Evolutionary conservation across 345 rosid species (phyloP).

Genomic region (Bretschneidera sinensis): DNA sequence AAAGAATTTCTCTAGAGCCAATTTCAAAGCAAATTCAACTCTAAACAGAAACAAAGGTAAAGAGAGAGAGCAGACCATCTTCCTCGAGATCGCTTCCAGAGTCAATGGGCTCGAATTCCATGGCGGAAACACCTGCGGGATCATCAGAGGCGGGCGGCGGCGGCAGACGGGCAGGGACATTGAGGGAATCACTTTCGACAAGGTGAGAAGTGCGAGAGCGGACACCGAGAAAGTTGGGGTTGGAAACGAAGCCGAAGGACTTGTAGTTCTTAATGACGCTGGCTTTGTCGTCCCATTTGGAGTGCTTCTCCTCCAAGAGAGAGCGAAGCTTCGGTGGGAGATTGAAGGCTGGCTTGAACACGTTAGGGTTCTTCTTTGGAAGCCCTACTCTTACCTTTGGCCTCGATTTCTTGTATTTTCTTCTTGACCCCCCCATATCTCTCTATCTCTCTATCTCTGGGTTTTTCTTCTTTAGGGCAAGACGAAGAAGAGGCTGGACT

Average conservation of each 20-base stretch:
- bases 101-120: conserved; percentile 54
- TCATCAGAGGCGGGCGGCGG: conserved; percentile 7
- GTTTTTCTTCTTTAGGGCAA: neutral
- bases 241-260: conserved; percentile 82
- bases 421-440: conserved; percentile 86
- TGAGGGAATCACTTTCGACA: conserved; percentile 65
- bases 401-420: conserved; percentile 75
- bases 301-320: conserved; percentile 39
- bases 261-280: conserved; percentile 82
- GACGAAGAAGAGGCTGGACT: no score
- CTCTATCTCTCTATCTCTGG: neutral
- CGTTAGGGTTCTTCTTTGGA: conserved; percentile 67
- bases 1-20: neutral
- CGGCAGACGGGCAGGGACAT: conserved; percentile 49
- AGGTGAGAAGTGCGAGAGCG: conserved; percentile 66
- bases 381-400: conserved; percentile 80
- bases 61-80: conserved; percentile 43
- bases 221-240: conserved; percentile 77
- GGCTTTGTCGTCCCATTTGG: conserved; percentile 78
- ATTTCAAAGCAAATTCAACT: neutral
- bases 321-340: conserved; percentile 87
- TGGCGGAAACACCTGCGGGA: conserved; percentile 27
- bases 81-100: conserved; percentile 94
- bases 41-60: neutral
- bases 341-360: conserved; percentile 76